Percentiles rank a stretch among this genome's conserved stretches.
Conservation (phyloP, 192 early-diverging fungal genomes). For the Funneliformis mosseae region DNA sequence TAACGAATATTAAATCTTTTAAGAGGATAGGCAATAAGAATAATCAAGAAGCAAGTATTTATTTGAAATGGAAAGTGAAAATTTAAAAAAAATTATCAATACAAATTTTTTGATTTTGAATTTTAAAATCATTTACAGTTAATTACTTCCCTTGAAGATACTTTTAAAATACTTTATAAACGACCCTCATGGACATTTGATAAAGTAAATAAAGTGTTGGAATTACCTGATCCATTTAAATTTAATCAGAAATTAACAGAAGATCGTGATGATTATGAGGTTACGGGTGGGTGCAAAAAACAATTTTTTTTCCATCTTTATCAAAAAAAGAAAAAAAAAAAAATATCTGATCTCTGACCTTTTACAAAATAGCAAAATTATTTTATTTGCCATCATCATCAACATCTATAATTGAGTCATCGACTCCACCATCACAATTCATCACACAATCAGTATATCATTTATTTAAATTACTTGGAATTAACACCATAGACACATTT, state of each 20-base stretch:
- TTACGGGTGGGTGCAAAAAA: neutral
- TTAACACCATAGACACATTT: neutral
- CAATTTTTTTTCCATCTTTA: neutral
- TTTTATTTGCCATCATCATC: constrained; percentile 4
- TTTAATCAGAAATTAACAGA: neutral
- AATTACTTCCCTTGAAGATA: neutral
- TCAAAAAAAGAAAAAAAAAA: neutral
- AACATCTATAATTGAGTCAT: neutral
- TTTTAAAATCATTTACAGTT: neutral
- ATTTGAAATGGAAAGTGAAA: neutral
- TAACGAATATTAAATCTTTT: neutral
- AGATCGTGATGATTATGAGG: neutral
- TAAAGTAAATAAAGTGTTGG: neutral
- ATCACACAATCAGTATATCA: neutral
- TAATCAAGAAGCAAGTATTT: neutral
- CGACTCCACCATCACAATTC: neutral
- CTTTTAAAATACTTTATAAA: neutral
- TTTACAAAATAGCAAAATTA: constrained; percentile 3
- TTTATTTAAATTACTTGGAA: neutral
- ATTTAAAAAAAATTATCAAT: neutral
- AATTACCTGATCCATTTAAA: neutral
- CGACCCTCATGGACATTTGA: neutral
- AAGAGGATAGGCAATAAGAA: neutral
- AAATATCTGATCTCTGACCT: neutral
- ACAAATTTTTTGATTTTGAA: neutral